Percentiles rank a stretch among this genome's conserved stretches.
Evolutionary conservation across 495 filamentous ascomycete species (phyloP).

Genomic region (Hyaloscypha variabilis): DNA sequence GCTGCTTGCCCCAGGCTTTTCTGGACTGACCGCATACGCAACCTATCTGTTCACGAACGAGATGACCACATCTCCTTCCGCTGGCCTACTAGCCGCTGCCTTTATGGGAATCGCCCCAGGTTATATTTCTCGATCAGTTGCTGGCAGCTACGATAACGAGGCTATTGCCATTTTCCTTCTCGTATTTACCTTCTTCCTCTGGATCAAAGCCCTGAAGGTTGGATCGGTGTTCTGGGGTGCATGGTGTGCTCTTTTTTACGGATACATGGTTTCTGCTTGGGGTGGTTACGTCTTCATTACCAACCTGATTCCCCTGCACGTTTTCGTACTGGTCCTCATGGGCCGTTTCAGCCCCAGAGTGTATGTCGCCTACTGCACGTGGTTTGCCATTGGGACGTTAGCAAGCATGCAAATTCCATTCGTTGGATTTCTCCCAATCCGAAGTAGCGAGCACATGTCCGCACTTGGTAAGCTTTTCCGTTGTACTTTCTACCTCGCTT

Average conservation of each 20-base stretch:
- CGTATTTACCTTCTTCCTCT: constrained; percentile 98
- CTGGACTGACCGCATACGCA: constrained; percentile 90
- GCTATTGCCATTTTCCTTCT: constrained; percentile 98
- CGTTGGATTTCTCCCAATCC: constrained; percentile 94
- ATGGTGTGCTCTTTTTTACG: constrained; percentile 94
- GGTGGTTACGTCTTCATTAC: constrained; percentile 99
- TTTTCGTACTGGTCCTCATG: constrained; percentile 96
- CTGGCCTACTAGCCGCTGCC: constrained; percentile 87
- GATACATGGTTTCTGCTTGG: constrained; percentile 99
- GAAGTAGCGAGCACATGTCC: constrained; percentile 98
- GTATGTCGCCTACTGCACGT: constrained; percentile 96
- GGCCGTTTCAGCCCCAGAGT: constrained; percentile 91
- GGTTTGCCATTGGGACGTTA: constrained; percentile 95
- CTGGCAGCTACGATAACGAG: constrained; percentile 99
- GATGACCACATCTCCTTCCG: constrained; percentile 89
- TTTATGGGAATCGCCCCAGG: constrained; percentile 99
- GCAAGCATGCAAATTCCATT: constrained; percentile 99
- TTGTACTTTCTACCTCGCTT: neutral
- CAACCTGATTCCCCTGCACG: constrained; percentile 93
- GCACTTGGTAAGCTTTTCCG: constrained; percentile 70
- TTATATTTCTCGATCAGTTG: constrained; percentile 96
- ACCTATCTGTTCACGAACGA: constrained; percentile 96
- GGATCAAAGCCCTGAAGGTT: constrained; percentile 97
- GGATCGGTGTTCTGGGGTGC: constrained; percentile 96
- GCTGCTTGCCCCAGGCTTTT: constrained; percentile 92